Conservation (phyloP, 164 flowering plant species). For the Malania oleifera region DNA sequence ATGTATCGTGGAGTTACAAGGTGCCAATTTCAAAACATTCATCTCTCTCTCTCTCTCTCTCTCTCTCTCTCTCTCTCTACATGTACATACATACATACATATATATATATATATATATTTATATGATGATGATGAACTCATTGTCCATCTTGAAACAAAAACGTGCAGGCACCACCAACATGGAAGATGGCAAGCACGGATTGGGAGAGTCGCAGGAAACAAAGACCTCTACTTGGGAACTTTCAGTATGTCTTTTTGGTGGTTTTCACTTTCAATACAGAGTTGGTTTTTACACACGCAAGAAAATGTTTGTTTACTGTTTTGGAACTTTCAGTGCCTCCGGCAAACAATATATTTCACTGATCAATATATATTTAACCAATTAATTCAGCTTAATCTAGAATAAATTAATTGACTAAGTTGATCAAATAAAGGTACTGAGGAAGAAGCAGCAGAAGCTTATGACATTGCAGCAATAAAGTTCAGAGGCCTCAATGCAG, state of each 20-base stretch:
- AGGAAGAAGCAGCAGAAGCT: conserved; percentile 92
- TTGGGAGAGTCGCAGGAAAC: conserved; percentile 95
- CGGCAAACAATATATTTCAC: too few species aligned
- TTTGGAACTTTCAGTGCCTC: too few species aligned
- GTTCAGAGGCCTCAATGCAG: conserved; percentile 76
- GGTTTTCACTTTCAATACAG: too few species aligned
- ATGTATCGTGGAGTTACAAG: conserved; percentile 94
- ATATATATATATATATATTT: too few species aligned
- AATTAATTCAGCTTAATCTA: too few species aligned
- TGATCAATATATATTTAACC: too few species aligned
- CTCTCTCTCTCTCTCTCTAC: conserved; percentile 13
- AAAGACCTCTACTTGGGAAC: conserved; percentile 96
- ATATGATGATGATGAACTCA: too few species aligned
- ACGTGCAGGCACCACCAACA: conserved; percentile 82
- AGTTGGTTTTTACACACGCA: too few species aligned
- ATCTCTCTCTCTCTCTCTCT: conserved; percentile 9
- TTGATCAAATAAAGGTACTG: conserved; percentile 43
- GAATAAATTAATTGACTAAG: not conserved
- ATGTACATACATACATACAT: too few species aligned
- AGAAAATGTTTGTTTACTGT: too few species aligned
- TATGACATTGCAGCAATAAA: conserved; percentile 88
- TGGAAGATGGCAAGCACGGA: conserved; percentile 98
- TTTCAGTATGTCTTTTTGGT: conserved; percentile 71
- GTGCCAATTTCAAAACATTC: conserved; percentile 18
- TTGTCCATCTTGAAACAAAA: not conserved